These are phyloP conservation scores for Hygrophorus pudorinus DNA, from an alignment of 768 basidiomycete genomes.

Conservation along the genomic window DNA sequence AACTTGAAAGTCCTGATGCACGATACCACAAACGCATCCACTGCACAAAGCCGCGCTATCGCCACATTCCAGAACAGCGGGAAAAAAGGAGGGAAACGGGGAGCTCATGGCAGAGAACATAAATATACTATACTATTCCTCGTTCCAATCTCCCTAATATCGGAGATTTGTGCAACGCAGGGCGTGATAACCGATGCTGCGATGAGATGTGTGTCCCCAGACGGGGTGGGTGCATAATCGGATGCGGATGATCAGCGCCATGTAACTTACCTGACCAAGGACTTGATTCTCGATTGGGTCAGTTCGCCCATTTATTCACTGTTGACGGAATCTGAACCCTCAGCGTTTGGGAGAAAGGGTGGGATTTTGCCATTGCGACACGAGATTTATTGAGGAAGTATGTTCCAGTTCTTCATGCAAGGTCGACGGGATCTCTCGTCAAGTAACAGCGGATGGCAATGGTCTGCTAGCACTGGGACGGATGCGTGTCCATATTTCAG, in stretches of 20 bases:
- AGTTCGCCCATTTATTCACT: too few species aligned
- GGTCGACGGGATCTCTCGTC: slow-evolving; percentile 87
- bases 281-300: slow-evolving; percentile 93
- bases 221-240: slow-evolving; percentile 81
- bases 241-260: slow-evolving; percentile 70
- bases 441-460: slow-evolving; percentile 91
- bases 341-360: slow-evolving; percentile 72
- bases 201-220: slow-evolving; percentile 60
- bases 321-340: too few species aligned
- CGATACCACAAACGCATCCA: too few species aligned
- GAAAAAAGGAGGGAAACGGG: too few species aligned
- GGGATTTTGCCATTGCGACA: slow-evolving; percentile 10
- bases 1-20: too few species aligned
- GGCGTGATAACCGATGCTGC: slow-evolving; percentile 83
- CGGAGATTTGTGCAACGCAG: too few species aligned
- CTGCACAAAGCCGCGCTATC: too few species aligned
- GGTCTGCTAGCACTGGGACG: slow-evolving; percentile 74
- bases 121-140: too few species aligned
- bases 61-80: too few species aligned
- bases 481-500: slow-evolving; percentile 91
- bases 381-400: not conserved
- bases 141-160: too few species aligned
- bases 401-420: slow-evolving; percentile 74
- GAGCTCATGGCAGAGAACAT: too few species aligned
- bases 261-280: slow-evolving; percentile 71